Evolutionary conservation across 1,284 basidiomycete species (phyloP).

Genomic region (Ustilago hordei): DNA sequence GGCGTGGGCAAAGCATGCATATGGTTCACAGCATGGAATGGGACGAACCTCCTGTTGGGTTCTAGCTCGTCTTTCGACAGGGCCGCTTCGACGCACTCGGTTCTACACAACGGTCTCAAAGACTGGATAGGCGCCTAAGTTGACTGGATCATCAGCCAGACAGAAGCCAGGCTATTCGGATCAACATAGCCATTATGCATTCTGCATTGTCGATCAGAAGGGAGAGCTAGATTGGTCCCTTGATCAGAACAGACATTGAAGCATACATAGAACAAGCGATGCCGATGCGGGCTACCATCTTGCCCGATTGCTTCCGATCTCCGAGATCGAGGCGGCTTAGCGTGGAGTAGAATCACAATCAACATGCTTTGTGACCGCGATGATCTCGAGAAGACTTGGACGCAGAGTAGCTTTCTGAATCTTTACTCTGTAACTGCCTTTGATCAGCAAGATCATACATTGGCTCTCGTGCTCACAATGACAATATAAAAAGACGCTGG

Average conservation of each 20-base stretch:
- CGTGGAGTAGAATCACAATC: slow-evolving; percentile 8
- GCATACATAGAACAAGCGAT: background rate
- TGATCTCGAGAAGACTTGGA: background rate
- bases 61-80: background rate
- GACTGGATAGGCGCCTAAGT: slow-evolving; percentile 19
- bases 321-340: background rate
- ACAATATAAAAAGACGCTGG: too few relatives aligned
- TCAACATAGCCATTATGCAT: background rate
- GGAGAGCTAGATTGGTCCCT: background rate
- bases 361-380: background rate
- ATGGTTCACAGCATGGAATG: slow-evolving; percentile 51
- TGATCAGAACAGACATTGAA: background rate
- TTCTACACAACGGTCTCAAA: slow-evolving; percentile 16
- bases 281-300: background rate
- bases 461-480: too few relatives aligned
- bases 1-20: slow-evolving; percentile 41
- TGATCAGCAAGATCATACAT: too few relatives aligned
- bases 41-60: slow-evolving; percentile 18
- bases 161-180: slow-evolving; percentile 9
- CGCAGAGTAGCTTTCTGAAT: too few relatives aligned
- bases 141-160: slow-evolving; percentile 25
- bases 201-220: background rate
- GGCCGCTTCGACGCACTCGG: background rate
- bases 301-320: background rate
- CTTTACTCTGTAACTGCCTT: background rate